Conservation (phyloP, 1,284 basidiomycete genomes). For the Anthracocystis setariae region DNA sequence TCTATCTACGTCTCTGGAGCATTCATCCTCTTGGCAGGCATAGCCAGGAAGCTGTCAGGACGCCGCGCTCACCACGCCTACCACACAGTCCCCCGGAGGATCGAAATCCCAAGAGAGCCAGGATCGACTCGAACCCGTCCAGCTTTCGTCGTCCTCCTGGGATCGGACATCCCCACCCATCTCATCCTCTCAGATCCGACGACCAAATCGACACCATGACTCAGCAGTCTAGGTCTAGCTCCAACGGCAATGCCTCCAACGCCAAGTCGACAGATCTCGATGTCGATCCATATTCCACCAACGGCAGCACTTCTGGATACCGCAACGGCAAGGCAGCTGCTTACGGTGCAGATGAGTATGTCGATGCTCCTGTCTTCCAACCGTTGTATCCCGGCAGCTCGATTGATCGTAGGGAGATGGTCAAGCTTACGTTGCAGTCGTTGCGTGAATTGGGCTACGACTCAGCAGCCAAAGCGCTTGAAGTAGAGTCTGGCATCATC, state of each 20-base stretch:
- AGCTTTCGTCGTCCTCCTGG: constrained; percentile 20
- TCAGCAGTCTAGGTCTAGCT: constrained; percentile 8
- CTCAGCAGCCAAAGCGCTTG: constrained; percentile 88
- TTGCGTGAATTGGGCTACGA: constrained; percentile 90
- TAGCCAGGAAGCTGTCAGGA: constrained; percentile 34
- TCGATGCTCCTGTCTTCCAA: constrained; percentile 14
- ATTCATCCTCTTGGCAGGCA: constrained; percentile 20
- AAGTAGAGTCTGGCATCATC: constrained; percentile 89
- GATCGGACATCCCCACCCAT: constrained; percentile 7
- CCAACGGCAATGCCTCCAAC: constrained; percentile 31
- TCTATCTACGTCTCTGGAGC: not conserved
- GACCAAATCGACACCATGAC: constrained; percentile 15
- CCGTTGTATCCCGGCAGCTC: constrained; percentile 44
- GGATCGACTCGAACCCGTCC: constrained; percentile 15
- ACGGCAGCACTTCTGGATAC: constrained; percentile 26
- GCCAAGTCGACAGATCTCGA: constrained; percentile 21
- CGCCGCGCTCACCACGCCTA: constrained; percentile 29
- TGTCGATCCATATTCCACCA: constrained; percentile 2
- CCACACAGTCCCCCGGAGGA: constrained; percentile 32
- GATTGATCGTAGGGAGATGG: constrained; percentile 82
- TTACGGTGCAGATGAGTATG: constrained; percentile 22
- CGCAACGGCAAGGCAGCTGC: constrained; percentile 14
- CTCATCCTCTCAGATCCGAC: not conserved
- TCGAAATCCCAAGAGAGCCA: constrained; percentile 31
- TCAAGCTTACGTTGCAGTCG: constrained; percentile 88